These are phyloP conservation scores for Cutaneotrichosporon arboriforme DNA, from an alignment of 1,284 basidiomycete species.

Conservation along the genomic window DNA sequence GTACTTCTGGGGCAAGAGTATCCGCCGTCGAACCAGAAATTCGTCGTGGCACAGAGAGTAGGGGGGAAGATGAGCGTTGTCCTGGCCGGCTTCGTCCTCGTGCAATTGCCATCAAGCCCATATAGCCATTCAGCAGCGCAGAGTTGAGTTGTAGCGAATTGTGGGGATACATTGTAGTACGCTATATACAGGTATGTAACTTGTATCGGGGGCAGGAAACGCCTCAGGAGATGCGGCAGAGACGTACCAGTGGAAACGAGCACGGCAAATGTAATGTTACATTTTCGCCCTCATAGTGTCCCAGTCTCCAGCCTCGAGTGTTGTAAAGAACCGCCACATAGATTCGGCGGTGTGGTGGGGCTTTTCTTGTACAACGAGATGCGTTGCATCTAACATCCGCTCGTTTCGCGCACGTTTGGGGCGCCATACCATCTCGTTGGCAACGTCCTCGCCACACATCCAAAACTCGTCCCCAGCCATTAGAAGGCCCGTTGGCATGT, in stretches of 20 bases:
- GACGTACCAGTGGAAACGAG: too few species aligned
- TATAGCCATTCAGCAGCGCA: too few species aligned
- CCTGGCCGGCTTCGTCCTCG: too few species aligned
- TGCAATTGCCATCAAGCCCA: too few species aligned
- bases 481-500: conserved; percentile 31
- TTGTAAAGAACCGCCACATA: conserved; percentile 28
- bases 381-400: conserved; percentile 28
- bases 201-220: too few species aligned
- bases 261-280: too few species aligned
- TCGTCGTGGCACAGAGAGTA: conserved; percentile 13
- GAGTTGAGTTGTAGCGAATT: too few species aligned
- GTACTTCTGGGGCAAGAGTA: conserved; percentile 15
- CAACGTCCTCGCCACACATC: conserved; percentile 20
- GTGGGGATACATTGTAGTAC: too few species aligned
- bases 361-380: conserved; percentile 37
- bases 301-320: conserved; percentile 12
- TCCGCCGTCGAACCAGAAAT: conserved; percentile 10
- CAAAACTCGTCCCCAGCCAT: conserved; percentile 30
- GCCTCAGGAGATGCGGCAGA: too few species aligned
- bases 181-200: too few species aligned
- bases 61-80: too few species aligned
- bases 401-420: conserved; percentile 27
- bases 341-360: conserved; percentile 33
- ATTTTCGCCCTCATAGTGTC: background rate
- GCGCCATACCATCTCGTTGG: conserved; percentile 31